A percentile compares a stretch with the other conserved stretches of the same genome.
Conservation (phyloP, 495 filamentous ascomycete genomes). For the Tuber aestivum region DNA sequence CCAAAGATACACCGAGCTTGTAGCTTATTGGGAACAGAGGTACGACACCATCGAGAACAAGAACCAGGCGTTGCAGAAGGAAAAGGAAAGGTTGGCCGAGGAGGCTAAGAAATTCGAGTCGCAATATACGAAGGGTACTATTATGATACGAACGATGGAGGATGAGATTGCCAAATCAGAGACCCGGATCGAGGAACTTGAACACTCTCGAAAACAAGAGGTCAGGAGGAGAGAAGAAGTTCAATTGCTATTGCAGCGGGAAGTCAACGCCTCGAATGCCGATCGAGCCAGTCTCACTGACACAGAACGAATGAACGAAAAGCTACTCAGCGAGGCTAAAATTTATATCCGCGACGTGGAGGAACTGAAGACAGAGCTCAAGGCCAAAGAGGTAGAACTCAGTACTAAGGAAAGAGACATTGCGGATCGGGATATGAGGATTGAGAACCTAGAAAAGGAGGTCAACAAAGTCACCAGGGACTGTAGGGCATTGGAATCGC, state of each 20-base stretch:
- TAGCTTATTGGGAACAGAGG: background rate
- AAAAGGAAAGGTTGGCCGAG: background rate
- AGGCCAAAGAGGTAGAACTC: background rate
- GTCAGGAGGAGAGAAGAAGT: constrained; percentile 1
- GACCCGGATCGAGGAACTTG: background rate
- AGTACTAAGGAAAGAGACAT: background rate
- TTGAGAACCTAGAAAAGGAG: background rate
- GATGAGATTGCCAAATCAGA: background rate
- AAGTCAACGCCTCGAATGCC: background rate
- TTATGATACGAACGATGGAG: constrained; percentile 1
- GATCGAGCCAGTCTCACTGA: background rate
- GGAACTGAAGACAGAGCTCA: background rate
- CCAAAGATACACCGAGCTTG: background rate
- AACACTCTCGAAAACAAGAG: background rate
- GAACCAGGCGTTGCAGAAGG: background rate
- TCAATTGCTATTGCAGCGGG: background rate
- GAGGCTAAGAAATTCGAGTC: constrained; percentile 1
- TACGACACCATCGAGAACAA: background rate
- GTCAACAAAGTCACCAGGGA: background rate
- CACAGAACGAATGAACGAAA: background rate
- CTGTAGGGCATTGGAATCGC: background rate
- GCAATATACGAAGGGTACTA: background rate
- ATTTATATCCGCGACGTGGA: background rate
- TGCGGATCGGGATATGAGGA: background rate
- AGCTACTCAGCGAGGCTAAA: background rate